A percentile compares a stretch with the other conserved stretches of the same genome.
Conservation (phyloP, 768 basidiomycete species). For the Termitomyces sp. region DNA sequence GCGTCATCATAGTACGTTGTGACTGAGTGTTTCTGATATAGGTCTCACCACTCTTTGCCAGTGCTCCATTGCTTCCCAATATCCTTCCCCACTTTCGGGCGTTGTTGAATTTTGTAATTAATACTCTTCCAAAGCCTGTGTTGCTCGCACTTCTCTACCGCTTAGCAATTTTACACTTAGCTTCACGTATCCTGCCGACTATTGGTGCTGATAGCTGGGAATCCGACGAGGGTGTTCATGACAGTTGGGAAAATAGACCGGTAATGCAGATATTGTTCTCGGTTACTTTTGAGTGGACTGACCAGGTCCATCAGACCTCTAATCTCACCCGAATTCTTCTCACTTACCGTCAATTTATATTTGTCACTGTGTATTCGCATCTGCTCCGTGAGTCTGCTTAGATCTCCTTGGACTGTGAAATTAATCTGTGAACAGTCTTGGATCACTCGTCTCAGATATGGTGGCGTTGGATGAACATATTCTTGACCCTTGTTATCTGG, state of each 20-base stretch:
- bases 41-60: conserved; percentile 19
- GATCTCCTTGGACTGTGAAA: not conserved
- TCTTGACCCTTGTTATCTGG: conserved; percentile 82
- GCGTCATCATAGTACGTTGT: conserved; percentile 69
- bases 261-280: conserved; percentile 30
- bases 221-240: conserved; percentile 53
- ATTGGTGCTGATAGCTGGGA: conserved; percentile 83
- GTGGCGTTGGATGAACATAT: conserved; percentile 92
- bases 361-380: conserved; percentile 85
- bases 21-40: not conserved
- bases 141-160: conserved; percentile 76
- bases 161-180: conserved; percentile 73
- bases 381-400: conserved; percentile 60
- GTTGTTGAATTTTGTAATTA: conserved; percentile 73
- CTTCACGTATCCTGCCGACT: conserved; percentile 77
- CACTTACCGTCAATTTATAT: conserved; percentile 80
- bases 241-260: conserved; percentile 69
- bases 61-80: conserved; percentile 72
- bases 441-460: conserved; percentile 89
- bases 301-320: conserved; percentile 60
- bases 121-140: conserved; percentile 82
- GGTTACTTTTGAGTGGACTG: conserved; percentile 4
- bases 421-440: conserved; percentile 45
- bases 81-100: conserved; percentile 79
- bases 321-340: conserved; percentile 67